Base-by-base conservation (phyloP, 768 basidiomycete genomes). In the Podaxis sp. region DNA sequence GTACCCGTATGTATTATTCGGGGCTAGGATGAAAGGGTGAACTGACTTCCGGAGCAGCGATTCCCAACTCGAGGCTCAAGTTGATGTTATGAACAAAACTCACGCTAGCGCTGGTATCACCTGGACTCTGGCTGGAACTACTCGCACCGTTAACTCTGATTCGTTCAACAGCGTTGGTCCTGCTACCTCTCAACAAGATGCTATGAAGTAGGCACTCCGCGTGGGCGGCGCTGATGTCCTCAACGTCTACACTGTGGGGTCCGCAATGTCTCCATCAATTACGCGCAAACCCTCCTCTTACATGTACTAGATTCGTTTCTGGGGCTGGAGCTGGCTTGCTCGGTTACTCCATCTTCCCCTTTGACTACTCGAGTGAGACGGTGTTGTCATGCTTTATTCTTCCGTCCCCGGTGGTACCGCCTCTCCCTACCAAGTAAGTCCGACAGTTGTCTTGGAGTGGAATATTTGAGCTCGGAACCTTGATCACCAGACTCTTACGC, bases 331-430 rank as follows among this genome's bases (percentile, higher is more conserved):
- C 68, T 36, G 79, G 80, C 37, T 76, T 84, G 14, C 75, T 86
- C 21, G 81, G 82, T 35, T 84, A 84, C 64, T 71, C 82, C 1
- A 83, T 82, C 27, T 83, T 82, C 75, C 84, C 83, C 13, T 73
- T 66, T 1, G 64, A 69, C 56, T 83, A 80, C 66, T 25, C 66
- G 4, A 21, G 65, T 35, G 69, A 66, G 83, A 84, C 63, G 82
- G 82, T 59, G 76, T 82, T 55, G 75, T 77, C 27, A 78, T 79
- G 16, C 69, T 77, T 14, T 77, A 56, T 64, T 77, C 76, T 40
- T 75, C 76, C 21, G 65, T 78, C 35, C 78, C 79, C 0, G 76
- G 79, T 46, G 85, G 83, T 25, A 69, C 73, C 44, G 68, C 75
- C 2, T 44, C 67, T 9, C 70, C 71, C 57, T 84, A 77, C 6